Evolutionary conservation across 2,329 filamentous ascomycete species (phyloP).

Genomic region (Aspergillus sergii): DNA sequence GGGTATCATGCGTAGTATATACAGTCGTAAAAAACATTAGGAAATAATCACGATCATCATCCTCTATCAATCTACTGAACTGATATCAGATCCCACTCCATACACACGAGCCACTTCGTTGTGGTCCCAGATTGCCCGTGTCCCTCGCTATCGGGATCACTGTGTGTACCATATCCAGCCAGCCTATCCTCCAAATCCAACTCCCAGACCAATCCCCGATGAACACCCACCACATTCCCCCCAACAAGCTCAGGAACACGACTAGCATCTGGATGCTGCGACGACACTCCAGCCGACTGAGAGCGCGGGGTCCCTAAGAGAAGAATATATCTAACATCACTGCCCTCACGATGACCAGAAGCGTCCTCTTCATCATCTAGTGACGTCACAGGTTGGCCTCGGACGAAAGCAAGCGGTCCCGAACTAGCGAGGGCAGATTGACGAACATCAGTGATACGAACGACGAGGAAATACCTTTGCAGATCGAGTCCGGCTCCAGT

Average conservation of each 20-base stretch:
- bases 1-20: slow-evolving; percentile 12
- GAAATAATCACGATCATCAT: background rate
- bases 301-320: slow-evolving; percentile 31
- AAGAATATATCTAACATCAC: slow-evolving; percentile 28
- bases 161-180: background rate
- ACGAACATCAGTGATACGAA: slow-evolving; percentile 19
- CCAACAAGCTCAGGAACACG: slow-evolving; percentile 12
- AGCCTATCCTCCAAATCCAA: slow-evolving; percentile 29
- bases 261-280: slow-evolving; percentile 1
- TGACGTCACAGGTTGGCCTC: slow-evolving; percentile 6
- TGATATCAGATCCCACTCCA: slow-evolving; percentile 44
- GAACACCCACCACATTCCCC: slow-evolving; percentile 34
- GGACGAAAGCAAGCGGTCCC: slow-evolving; percentile 30
- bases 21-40: background rate
- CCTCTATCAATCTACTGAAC: slow-evolving; percentile 1
- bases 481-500: background rate
- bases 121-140: slow-evolving; percentile 1
- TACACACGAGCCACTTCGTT: slow-evolving; percentile 37
- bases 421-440: slow-evolving; percentile 26
- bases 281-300: slow-evolving; percentile 4
- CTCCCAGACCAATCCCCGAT: slow-evolving; percentile 39
- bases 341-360: background rate
- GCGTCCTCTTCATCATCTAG: background rate
- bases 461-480: slow-evolving; percentile 22
- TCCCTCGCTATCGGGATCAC: background rate